Base-by-base conservation (phyloP, 306 rosid genomes). In the Comarum palustre region DNA sequence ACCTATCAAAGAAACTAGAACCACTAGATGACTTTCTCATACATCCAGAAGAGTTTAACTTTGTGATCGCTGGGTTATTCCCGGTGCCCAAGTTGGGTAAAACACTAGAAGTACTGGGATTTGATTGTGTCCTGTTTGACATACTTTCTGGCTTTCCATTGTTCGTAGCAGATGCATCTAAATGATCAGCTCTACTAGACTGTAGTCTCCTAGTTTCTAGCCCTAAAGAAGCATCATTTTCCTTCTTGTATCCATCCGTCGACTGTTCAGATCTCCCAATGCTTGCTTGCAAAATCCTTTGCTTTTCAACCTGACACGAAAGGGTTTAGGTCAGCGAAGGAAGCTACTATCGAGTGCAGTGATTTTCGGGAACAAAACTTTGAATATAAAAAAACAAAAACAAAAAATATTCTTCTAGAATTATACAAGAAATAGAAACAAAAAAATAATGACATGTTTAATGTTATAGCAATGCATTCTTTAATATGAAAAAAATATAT, bases 1-100 rank as follows among this genome's bases (percentile, higher is more conserved):
- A 93, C 98, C 96, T 89, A 79, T 87, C 94, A 59, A 93, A 93
- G 79, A 91, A 90, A 72, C 70, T 80, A 29, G 86, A 84, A 76
- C 85, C 80, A 51, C 75, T n/a, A 62, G 80, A 80, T 43, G 89
- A 66, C 46, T 79, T 86, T 80, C 75, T 89, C 81, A 25, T 62
- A 59, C 73, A 81, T 85, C 84, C 86, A 13, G 71, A 19, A 76
- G 81, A 74, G 59, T 60, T 79, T 69, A 57, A 59, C 78, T 80
- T 87, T 50, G 60, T 47, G 38, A 46, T 62, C 34, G 76, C 78
- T 48, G 77, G 42, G 17, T 83, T 58, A 58, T 43, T 80, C 79
- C 68, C 41, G 19, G 59, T 19, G 78, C 69, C 80, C 58, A 73
- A 66, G 50, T 72, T 85, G 27, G 79, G 73, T 63, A 84, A 76